Conservation (phyloP, 805 yeast species). For the Candida quercuum region DNA sequence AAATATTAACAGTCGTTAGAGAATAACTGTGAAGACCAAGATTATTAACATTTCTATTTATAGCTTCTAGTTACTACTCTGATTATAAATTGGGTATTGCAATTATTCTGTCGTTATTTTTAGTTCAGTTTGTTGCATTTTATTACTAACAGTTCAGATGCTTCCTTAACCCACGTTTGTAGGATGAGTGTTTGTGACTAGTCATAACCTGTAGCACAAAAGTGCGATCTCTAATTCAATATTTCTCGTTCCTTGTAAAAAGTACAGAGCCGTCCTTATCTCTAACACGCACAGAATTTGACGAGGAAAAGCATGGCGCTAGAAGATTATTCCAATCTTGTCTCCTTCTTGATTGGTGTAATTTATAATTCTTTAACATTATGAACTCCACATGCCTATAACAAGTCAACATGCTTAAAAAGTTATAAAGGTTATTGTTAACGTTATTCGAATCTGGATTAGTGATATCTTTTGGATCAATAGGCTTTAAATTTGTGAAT, state of each 20-base stretch:
- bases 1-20: not conserved
- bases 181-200: not conserved
- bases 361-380: constrained; percentile 30
- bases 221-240: not conserved
- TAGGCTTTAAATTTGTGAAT: constrained; percentile 21
- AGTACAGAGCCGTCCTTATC: constrained; percentile 37
- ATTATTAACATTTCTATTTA: too few species aligned
- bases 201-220: too few species aligned
- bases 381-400: constrained; percentile 31
- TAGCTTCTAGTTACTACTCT: too few species aligned
- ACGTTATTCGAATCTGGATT: constrained; percentile 26
- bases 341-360: constrained; percentile 32
- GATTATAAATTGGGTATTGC: too few species aligned
- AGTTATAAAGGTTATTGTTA: constrained; percentile 31
- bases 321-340: constrained; percentile 34
- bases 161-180: not conserved
- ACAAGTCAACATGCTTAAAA: constrained; percentile 26
- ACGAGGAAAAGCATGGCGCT: constrained; percentile 28
- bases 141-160: constrained; percentile 5
- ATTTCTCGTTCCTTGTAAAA: constrained; percentile 25
- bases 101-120: too few species aligned
- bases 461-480: constrained; percentile 22
- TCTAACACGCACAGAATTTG: constrained; percentile 29
- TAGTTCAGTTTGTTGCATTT: not conserved
- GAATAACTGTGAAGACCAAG: too few species aligned